phyloP scores from a whole-genome alignment of 768 basidiomycete species.

The Flagelloscypha sp. region DNA sequence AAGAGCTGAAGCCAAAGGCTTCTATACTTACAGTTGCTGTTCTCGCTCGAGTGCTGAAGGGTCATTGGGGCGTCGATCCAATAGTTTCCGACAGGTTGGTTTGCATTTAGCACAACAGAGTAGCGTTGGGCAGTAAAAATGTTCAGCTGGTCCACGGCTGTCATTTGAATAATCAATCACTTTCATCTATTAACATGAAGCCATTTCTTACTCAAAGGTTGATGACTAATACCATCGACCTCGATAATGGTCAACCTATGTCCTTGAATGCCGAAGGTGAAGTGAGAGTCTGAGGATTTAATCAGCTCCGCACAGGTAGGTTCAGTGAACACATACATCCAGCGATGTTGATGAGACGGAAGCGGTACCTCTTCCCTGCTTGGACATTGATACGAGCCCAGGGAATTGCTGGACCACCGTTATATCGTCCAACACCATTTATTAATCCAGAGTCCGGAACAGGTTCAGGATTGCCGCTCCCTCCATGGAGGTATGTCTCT shows the following conservation, averaged over 20 bases:
- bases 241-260: slow-evolving; percentile 24
- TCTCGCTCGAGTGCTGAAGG: slow-evolving; percentile 18
- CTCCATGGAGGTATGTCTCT: slow-evolving; percentile 9
- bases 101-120: slow-evolving; percentile 28
- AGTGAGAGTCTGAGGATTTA: slow-evolving; percentile 25
- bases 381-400: slow-evolving; percentile 31
- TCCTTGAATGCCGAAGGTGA: slow-evolving; percentile 17
- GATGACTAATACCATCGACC: slow-evolving; percentile 25
- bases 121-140: slow-evolving; percentile 27
- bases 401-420: slow-evolving; percentile 21
- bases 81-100: slow-evolving; percentile 32
- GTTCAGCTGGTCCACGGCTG: slow-evolving; percentile 22
- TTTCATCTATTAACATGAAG: slow-evolving; percentile 24
- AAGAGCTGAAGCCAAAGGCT: neutral
- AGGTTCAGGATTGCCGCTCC: slow-evolving; percentile 7
- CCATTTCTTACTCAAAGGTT: slow-evolving; percentile 26
- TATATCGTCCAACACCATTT: slow-evolving; percentile 35
- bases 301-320: slow-evolving; percentile 24
- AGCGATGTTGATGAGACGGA: slow-evolving; percentile 26
- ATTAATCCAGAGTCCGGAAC: slow-evolving; percentile 30
- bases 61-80: slow-evolving; percentile 28
- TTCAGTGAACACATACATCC: slow-evolving; percentile 29
- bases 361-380: slow-evolving; percentile 29
- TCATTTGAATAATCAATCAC: slow-evolving; percentile 20
- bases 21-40: slow-evolving; percentile 4